These are phyloP conservation scores for Arthrobotrys sphaeroides DNA, from an alignment of 2,329 filamentous ascomycete genomes.

Conservation along the genomic window DNA sequence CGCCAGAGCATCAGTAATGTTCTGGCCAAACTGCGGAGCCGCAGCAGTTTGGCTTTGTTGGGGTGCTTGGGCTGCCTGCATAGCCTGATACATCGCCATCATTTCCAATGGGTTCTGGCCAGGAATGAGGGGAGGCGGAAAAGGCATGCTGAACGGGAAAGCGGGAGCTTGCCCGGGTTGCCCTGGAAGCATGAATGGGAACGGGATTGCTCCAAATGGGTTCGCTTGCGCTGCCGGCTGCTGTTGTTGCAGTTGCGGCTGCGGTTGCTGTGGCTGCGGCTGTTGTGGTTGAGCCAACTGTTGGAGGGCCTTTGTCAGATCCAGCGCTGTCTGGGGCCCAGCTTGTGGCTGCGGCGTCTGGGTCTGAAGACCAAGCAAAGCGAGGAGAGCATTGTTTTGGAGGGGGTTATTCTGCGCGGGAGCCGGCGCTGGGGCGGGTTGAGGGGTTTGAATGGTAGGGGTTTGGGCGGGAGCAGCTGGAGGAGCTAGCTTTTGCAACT, in stretches of 20 bases:
- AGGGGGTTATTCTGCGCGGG: slow-evolving; percentile 23
- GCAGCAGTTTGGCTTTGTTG: slow-evolving; percentile 10
- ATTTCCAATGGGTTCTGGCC: slow-evolving; percentile 45
- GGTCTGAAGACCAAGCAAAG: slow-evolving; percentile 36
- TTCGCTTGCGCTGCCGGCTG: slow-evolving; percentile 18
- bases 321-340: slow-evolving; percentile 14
- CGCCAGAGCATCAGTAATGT: not conserved
- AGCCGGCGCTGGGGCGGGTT: slow-evolving; percentile 16
- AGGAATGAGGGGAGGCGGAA: slow-evolving; percentile 39
- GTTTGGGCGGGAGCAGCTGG: not conserved
- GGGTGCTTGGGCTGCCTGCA: slow-evolving; percentile 15
- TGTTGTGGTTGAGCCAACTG: slow-evolving; percentile 24
- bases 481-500: slow-evolving; percentile 38
- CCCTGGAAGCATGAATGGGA: slow-evolving; percentile 39
- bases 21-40: slow-evolving; percentile 14
- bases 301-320: slow-evolving; percentile 31
- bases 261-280: slow-evolving; percentile 8
- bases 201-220: slow-evolving; percentile 26
- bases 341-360: slow-evolving; percentile 31
- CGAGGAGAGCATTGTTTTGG: slow-evolving; percentile 35
- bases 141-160: slow-evolving; percentile 50
- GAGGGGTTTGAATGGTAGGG: slow-evolving; percentile 19
- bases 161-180: slow-evolving; percentile 45
- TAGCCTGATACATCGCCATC: slow-evolving; percentile 52
- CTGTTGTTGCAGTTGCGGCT: not conserved